phyloP scores from a whole-genome alignment of 371 early-diverging fungal species.

The Zancudomyces culisetae region DNA sequence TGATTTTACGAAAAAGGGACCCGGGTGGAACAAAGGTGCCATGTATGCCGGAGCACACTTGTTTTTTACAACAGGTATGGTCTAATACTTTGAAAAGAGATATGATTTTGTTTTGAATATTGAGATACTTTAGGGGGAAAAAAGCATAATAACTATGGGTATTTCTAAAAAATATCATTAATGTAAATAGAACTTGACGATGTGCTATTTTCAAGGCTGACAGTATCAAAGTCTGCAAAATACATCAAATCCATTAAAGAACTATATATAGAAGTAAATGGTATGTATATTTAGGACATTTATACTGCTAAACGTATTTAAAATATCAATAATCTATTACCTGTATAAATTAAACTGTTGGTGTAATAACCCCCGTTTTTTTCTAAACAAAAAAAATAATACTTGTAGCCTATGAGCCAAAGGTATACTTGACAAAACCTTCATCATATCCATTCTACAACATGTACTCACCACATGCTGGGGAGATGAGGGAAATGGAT shows the following conservation, averaged over 20 bases:
- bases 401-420: conserved; percentile 22
- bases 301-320: neutral
- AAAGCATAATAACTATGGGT: no score
- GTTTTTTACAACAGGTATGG: conserved; percentile 37
- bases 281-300: neutral
- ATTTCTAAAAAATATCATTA: no score
- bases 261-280: conserved; percentile 51
- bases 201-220: conserved; percentile 36
- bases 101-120: conserved; percentile 48
- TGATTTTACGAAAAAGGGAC: conserved; percentile 36
- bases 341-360: neutral
- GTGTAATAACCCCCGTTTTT: conserved; percentile 1
- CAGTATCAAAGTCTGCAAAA: conserved; percentile 30
- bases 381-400: conserved; percentile 39
- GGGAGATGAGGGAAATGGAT: conserved; percentile 5
- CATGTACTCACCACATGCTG: conserved; percentile 24
- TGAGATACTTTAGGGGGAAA: neutral
- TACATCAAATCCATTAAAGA: conserved; percentile 51
- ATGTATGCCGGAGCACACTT: conserved; percentile 64
- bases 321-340: neutral
- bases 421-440: conserved; percentile 14
- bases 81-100: no score
- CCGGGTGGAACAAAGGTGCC: conserved; percentile 9
- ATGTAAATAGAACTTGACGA: conserved; percentile 34
- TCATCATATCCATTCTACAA: conserved; percentile 22